Percentiles rank a stretch among this genome's conserved stretches.
Evolutionary conservation across 495 filamentous ascomycete species (phyloP).

Genomic region (Friedmanniomyces endolithicus): DNA sequence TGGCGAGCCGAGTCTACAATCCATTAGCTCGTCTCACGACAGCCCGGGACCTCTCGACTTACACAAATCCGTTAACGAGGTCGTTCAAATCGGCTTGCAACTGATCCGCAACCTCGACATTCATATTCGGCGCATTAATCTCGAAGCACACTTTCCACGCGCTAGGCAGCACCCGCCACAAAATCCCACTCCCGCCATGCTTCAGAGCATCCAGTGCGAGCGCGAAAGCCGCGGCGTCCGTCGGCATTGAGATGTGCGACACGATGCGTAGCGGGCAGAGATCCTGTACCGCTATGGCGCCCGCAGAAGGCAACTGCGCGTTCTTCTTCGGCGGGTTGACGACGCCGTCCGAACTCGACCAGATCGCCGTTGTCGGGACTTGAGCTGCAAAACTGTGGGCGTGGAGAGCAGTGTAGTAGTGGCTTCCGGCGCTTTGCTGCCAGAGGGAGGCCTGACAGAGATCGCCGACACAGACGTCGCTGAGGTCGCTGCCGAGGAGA

Average conservation of each 20-base stretch:
- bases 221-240: constrained; percentile 34
- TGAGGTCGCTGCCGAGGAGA: constrained; percentile 23
- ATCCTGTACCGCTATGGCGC: constrained; percentile 31
- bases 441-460: constrained; percentile 30
- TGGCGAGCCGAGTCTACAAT: constrained; percentile 11
- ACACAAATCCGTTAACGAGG: constrained; percentile 11
- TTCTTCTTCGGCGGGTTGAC: constrained; percentile 35
- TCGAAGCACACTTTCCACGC: neutral
- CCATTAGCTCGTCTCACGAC: neutral
- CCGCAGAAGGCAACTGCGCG: constrained; percentile 28
- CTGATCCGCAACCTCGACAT: neutral
- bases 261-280: constrained; percentile 29
- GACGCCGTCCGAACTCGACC: constrained; percentile 33
- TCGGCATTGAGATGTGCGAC: constrained; percentile 34
- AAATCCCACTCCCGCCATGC: constrained; percentile 24
- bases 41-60: neutral
- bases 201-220: constrained; percentile 34
- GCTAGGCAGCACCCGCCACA: neutral
- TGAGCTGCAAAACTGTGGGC: constrained; percentile 33
- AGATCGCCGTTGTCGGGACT: constrained; percentile 39
- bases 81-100: neutral
- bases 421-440: constrained; percentile 33
- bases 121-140: constrained; percentile 8
- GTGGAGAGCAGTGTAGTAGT: constrained; percentile 30
- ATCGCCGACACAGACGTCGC: constrained; percentile 11